phyloP scores from a whole-genome alignment of 768 basidiomycete species.

The Boletus coccyginus region DNA sequence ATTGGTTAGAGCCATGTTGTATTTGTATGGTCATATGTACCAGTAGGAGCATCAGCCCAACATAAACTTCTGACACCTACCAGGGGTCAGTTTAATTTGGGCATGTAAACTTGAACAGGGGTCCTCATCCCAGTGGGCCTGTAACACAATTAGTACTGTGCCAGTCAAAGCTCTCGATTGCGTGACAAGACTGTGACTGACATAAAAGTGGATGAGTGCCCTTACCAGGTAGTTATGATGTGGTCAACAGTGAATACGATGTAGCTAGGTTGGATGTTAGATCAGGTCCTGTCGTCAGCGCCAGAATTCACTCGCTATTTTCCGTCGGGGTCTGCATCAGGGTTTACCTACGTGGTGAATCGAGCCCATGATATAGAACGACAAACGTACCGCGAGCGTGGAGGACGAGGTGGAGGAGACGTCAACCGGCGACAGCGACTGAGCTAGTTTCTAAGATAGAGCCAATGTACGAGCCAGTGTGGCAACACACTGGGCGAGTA shows the following conservation, averaged over 20 bases:
- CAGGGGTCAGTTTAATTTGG: constrained; percentile 25
- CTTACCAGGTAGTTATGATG: no score
- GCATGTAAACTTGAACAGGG: no score
- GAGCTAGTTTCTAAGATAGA: no score
- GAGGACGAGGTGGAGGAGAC: constrained; percentile 47
- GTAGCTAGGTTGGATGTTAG: constrained; percentile 43
- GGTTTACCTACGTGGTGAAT: constrained; percentile 43
- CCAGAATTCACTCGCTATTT: constrained; percentile 46
- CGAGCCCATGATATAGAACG: not conserved
- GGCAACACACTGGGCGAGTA: not conserved
- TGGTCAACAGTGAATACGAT: constrained; percentile 55
- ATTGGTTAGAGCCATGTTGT: no score
- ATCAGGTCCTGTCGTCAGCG: not conserved
- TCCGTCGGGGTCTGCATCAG: constrained; percentile 52
- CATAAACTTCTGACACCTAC: constrained; percentile 1
- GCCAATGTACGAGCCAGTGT: no score
- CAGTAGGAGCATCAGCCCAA: no score
- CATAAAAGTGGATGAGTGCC: constrained; percentile 59
- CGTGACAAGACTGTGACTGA: constrained; percentile 26
- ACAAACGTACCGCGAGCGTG: constrained; percentile 53
- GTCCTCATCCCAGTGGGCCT: constrained; percentile 63
- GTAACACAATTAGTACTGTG: not conserved
- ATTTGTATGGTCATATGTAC: no score
- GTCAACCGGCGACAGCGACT: constrained; percentile 54
- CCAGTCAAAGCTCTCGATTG: not conserved